Evolutionary conservation across 2,329 filamentous ascomycete genomes (phyloP), one percentile per base, ranked within the genome.

Genomic region (Exophiala aquamarina): DNA sequence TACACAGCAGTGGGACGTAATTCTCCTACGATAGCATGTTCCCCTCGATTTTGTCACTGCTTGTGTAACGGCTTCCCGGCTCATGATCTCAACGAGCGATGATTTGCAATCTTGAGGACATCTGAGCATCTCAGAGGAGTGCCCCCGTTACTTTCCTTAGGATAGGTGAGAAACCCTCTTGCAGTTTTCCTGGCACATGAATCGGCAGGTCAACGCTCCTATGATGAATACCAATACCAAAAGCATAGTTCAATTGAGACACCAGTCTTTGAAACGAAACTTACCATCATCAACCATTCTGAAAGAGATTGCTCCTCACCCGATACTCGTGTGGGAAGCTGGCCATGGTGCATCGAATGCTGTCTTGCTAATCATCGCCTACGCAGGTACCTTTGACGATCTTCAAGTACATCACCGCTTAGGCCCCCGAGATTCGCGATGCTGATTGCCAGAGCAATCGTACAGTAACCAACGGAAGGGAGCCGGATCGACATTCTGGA

Each of bases 201-300:
- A 26, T 6, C 20, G 20, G 26, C 13, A 18, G 13, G 28, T 15
- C 15, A n/a, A 29, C 21, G 21, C 5, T 39, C 13, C 35, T 14
- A 63, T 67, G 66, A 69, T 68, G 66, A 68, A 59, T 58, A 50
- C 63, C 59, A 59, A 59, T 61, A 54, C 47, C 54, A 63, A 63
- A 63, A 63, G 66, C 66, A 69, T 69, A 69, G 66, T 69, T 69
- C 66, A 69, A 59, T 65, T 67, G 66, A 69, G 60, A 61, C 65
- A 63, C 59, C 61, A 61, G 65, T 63, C 59, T 46, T 50, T 69
- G 66, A 69, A 68, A 26, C 65, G 66, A 69, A 56, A 66, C 67
- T 58, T 65, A 45, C 52, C 50, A 52, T 50, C 52, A 53, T 45
- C 40, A 36, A 49, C 38, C n/a, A 23, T 37, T 48, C 47, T 50